These are phyloP conservation scores for Silybum marianum DNA, from an alignment of 129 eudicot species.

Conservation along the genomic window DNA sequence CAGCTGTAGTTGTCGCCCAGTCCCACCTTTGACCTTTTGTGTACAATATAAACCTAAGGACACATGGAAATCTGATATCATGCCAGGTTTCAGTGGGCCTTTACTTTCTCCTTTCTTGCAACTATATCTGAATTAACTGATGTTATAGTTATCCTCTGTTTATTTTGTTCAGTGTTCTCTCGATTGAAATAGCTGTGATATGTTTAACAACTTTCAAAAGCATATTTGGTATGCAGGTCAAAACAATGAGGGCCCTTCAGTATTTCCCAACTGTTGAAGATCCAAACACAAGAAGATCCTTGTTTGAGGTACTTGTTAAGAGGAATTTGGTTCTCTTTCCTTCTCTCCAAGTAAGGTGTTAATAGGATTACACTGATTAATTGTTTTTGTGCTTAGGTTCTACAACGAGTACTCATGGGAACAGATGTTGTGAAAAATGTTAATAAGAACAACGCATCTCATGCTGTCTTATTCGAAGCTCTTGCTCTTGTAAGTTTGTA, in stretches of 20 bases:
- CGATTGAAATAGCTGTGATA: background rate
- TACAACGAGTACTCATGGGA: conserved; percentile 92
- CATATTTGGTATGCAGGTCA: conserved; percentile 58
- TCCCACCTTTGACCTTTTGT: background rate
- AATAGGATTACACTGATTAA: background rate
- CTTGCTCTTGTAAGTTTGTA: conserved; percentile 86
- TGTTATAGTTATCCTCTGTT: background rate
- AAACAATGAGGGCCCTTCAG: conserved; percentile 97
- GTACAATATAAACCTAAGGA: background rate
- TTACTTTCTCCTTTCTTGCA: background rate
- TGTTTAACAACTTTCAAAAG: background rate
- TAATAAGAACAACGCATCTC: conserved; percentile 99
- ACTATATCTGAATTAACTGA: background rate
- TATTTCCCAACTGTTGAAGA: conserved; percentile 97
- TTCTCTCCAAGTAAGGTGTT: background rate
- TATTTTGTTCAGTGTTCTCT: conserved; percentile 16
- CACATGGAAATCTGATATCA: background rate
- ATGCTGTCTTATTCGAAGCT: conserved; percentile 98
- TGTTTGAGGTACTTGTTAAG: conserved; percentile 69
- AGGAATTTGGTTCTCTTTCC: background rate
- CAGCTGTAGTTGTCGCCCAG: background rate
- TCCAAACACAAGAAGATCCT: conserved; percentile 84
- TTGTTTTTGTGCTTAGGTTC: conserved; percentile 44
- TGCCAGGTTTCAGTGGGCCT: background rate
- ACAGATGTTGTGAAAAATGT: conserved; percentile 98